Percentiles rank a stretch among this genome's conserved stretches.
These are phyloP conservation scores for Saccharomycopsis amapae DNA, from an alignment of 805 yeast species.

Conservation along the genomic window DNA sequence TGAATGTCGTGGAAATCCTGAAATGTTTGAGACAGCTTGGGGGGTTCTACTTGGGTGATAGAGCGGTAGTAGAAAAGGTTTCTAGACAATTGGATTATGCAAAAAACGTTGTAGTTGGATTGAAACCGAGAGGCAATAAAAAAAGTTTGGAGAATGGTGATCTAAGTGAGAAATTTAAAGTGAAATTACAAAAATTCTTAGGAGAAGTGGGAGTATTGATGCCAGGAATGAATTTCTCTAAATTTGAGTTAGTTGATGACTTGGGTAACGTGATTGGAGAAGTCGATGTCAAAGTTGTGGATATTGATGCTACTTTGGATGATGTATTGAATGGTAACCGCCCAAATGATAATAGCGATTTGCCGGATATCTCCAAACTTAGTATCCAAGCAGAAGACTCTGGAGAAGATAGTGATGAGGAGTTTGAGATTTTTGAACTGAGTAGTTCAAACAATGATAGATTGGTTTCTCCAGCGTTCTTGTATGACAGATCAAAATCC, in stretches of 20 bases:
- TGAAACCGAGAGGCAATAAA: conserved; percentile 1
- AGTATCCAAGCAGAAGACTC: background rate
- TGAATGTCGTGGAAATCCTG: conserved; percentile 43
- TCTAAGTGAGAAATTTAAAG: conserved; percentile 1
- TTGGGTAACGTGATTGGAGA: conserved; percentile 23
- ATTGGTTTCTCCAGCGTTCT: conserved; percentile 40
- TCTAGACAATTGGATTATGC: conserved; percentile 44
- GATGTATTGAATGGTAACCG: conserved; percentile 18
- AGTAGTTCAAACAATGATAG: conserved; percentile 21
- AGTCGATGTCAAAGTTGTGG: conserved; percentile 27
- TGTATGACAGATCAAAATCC: conserved; percentile 36
- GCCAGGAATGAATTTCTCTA: conserved; percentile 42
- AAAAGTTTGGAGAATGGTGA: conserved; percentile 10
- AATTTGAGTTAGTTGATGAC: conserved; percentile 23
- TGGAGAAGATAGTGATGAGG: conserved; percentile 4
- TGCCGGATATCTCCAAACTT: conserved; percentile 32
- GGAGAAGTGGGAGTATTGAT: conserved; percentile 53
- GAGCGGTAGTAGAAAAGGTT: conserved; percentile 41
- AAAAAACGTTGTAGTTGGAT: conserved; percentile 31
- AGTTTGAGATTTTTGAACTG: background rate
- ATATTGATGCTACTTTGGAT: conserved; percentile 22
- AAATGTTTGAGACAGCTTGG: conserved; percentile 37
- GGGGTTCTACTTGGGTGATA: conserved; percentile 43
- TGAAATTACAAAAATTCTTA: conserved; percentile 35
- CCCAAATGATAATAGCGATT: conserved; percentile 24